Conservation (phyloP, 2,329 filamentous ascomycete species). For the Aspergillus pseudoviridinutans region DNA sequence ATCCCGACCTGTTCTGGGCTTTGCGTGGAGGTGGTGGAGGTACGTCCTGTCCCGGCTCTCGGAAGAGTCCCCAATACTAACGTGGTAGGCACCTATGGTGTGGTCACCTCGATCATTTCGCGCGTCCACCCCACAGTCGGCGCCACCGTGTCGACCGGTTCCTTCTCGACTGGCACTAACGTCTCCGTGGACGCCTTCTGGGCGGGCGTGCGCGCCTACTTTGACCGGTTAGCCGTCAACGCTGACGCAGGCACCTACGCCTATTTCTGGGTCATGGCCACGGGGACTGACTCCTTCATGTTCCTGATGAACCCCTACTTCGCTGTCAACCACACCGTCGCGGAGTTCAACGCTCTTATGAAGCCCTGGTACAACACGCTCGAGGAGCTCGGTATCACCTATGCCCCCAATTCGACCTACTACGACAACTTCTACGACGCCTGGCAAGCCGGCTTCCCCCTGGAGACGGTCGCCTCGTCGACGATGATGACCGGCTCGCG, state of each 20-base stretch:
- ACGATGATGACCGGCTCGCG: constrained; percentile 26
- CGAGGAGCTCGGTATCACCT: constrained; percentile 18
- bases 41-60: too few species aligned
- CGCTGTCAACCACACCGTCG: constrained; percentile 24
- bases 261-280: constrained; percentile 28
- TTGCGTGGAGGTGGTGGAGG: constrained; percentile 56
- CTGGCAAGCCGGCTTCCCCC: constrained; percentile 26
- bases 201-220: constrained; percentile 24
- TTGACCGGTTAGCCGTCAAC: constrained; percentile 21
- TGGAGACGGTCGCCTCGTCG: constrained; percentile 19
- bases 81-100: constrained; percentile 26
- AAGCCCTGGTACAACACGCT: constrained; percentile 26
- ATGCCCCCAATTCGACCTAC: constrained; percentile 22
- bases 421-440: constrained; percentile 26
- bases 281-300: constrained; percentile 24
- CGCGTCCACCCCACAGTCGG: constrained; percentile 24
- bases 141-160: constrained; percentile 26
- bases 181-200: constrained; percentile 26
- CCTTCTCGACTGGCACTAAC: constrained; percentile 20
- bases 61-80: neutral
- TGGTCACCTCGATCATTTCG: constrained; percentile 27
- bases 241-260: constrained; percentile 30
- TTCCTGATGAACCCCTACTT: constrained; percentile 29
- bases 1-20: constrained; percentile 62
- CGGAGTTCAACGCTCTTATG: constrained; percentile 23